Evolutionary conservation across 75 land plant genomes (phyloP), one percentile per base, ranked within the genome.

Genomic region (Pinus taeda): DNA sequence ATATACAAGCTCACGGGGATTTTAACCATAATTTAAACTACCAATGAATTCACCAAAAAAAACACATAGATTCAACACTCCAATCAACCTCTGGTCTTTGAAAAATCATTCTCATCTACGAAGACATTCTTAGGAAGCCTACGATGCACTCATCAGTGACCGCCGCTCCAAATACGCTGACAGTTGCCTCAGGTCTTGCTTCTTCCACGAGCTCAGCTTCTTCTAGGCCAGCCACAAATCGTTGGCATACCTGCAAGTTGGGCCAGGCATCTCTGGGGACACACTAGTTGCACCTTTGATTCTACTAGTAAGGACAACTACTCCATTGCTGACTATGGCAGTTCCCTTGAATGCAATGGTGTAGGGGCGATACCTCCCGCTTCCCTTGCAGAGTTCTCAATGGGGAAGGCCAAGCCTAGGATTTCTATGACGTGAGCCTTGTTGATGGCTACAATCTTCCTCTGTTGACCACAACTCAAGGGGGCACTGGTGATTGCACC

Each of bases 361-460:
- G 74, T 81, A 2, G 88, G 88, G 6, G 93, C 89, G 22, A 75
- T 71, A 3, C 88, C 93, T 2, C 95, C 95, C n/a, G 91, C 89
- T 18, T 86, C 93, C 20, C 74, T 93, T 29, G 87, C 86, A 6
- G 95, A 93, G 79, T 88, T 93, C 81, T 90, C 88, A 0, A 83
- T 93, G 93, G 90, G 15, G 60, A 57, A 29, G 88, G 81, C 42
- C 84, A 78, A 42, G 76, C 72, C 17, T 73, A 82, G 26, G 98
- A 95, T 57, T 95, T 80, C 81, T 95, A 95, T 21, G 98, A 95
- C 61, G 92, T 93, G 6, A 91, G 96, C 76, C 79, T 95, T 15
- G 98, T 95, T 1, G 98, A 95, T 58, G 98, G 98, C 14, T 95
- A 90, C 83, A 95, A 95, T 74, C 59, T 95, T 36, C 94, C 97